Percentiles rank a stretch among this genome's conserved stretches.
phyloP scores from a whole-genome alignment of 148 eudicot genomes.

The Fagopyrum esculentum region DNA sequence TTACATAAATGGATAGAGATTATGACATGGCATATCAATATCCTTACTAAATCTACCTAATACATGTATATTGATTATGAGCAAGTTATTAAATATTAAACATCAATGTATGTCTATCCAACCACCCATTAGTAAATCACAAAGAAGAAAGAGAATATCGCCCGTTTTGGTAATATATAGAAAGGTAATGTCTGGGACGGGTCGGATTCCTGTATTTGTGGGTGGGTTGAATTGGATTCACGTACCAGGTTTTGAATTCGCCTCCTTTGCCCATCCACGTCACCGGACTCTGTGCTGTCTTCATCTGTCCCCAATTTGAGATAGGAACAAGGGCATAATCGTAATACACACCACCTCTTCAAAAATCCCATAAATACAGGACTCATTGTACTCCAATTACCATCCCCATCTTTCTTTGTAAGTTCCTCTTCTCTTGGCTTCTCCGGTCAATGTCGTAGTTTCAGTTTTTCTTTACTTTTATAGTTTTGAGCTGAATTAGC shows the following conservation, averaged over 20 bases:
- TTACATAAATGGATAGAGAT: no score
- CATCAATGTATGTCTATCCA: no score
- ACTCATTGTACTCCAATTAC: background rate
- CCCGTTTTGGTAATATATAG: no score
- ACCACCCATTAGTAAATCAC: no score
- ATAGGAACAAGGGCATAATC: background rate
- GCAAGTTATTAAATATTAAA: no score
- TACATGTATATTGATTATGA: no score
- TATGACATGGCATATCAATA: no score
- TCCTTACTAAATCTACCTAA: no score
- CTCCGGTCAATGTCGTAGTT: background rate
- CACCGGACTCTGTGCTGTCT: background rate
- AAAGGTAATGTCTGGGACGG: background rate
- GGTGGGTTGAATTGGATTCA: background rate
- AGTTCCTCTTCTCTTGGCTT: background rate
- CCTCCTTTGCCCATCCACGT: conserved; percentile 2
- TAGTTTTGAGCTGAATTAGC: background rate
- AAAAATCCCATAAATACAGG: conserved; percentile 1
- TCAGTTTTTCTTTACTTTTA: background rate
- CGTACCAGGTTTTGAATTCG: background rate
- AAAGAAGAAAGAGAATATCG: no score
- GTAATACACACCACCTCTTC: background rate
- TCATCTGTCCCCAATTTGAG: background rate
- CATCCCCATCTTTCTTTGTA: background rate
- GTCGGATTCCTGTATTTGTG: background rate